phyloP scores from a whole-genome alignment of 129 eudicot genomes.

The Tagetes patula region DNA sequence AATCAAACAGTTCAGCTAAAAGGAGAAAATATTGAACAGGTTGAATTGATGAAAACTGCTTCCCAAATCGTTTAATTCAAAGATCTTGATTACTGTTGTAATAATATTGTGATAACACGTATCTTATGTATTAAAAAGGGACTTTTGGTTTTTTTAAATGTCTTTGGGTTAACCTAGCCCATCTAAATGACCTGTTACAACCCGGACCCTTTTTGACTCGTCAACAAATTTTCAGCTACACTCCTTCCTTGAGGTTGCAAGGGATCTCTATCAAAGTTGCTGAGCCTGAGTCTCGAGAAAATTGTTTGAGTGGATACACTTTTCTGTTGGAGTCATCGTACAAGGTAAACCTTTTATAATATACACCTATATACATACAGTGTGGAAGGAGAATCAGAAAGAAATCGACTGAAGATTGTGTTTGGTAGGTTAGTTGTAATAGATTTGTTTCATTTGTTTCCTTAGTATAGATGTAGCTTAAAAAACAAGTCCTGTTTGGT shows the following conservation, averaged over 20 bases:
- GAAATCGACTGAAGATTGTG: too few species aligned
- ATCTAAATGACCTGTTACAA: neutral
- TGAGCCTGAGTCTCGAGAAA: conserved; percentile 71
- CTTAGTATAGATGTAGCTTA: too few species aligned
- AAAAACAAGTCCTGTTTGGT: too few species aligned
- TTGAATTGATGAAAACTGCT: neutral
- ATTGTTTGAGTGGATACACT: conserved; percentile 72
- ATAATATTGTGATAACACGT: neutral
- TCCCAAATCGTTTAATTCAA: neutral
- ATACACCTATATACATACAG: neutral
- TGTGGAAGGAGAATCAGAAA: too few species aligned
- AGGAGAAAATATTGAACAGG: neutral
- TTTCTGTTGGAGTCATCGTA: conserved; percentile 64
- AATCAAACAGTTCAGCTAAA: neutral
- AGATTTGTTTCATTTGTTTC: too few species aligned
- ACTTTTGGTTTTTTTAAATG: neutral
- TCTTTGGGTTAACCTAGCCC: neutral
- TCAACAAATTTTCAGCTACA: conserved; percentile 46
- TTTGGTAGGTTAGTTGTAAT: too few species aligned
- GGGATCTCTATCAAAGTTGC: conserved; percentile 56
- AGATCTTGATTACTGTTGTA: neutral
- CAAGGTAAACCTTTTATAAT: conserved; percentile 46
- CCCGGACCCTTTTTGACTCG: neutral
- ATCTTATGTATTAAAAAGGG: neutral
- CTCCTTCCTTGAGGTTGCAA: conserved; percentile 60